phyloP scores from a whole-genome alignment of 1,284 basidiomycete species.

The Phellinidium pouzarii region DNA sequence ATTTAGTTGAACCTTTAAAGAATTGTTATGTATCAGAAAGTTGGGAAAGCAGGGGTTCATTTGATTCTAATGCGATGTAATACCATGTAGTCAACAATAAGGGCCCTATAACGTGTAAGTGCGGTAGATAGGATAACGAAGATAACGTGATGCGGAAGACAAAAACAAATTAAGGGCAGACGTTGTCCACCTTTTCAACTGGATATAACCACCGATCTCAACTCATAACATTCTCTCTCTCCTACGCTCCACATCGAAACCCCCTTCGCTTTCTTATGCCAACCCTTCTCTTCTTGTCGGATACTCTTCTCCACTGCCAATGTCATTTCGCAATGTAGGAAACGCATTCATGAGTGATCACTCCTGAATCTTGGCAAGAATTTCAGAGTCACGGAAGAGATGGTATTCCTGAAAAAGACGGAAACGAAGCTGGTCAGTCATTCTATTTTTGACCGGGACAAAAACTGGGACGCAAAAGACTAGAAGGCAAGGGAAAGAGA shows the following conservation, averaged over 20 bases:
- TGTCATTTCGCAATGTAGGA: not conserved
- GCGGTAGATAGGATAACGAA: not conserved
- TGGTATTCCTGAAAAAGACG: slow-evolving; percentile 71
- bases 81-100: not conserved
- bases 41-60: not conserved
- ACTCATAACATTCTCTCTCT: not conserved
- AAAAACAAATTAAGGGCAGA: not conserved
- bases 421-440: not conserved
- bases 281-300: not conserved
- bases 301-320: not conserved
- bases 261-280: not conserved
- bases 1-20: too few species aligned
- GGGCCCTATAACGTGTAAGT: not conserved
- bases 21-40: too few species aligned
- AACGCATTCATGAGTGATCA: slow-evolving; percentile 36
- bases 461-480: not conserved
- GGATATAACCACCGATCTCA: not conserved
- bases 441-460: too few species aligned
- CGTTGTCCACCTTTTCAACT: not conserved
- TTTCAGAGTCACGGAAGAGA: slow-evolving; percentile 93
- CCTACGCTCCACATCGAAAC: too few species aligned
- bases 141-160: not conserved
- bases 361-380: slow-evolving; percentile 95
- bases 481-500: not conserved
- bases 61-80: not conserved